These are phyloP conservation scores for Phylloporus rhodoxanthus DNA, from an alignment of 768 basidiomycete genomes.

Conservation along the genomic window DNA sequence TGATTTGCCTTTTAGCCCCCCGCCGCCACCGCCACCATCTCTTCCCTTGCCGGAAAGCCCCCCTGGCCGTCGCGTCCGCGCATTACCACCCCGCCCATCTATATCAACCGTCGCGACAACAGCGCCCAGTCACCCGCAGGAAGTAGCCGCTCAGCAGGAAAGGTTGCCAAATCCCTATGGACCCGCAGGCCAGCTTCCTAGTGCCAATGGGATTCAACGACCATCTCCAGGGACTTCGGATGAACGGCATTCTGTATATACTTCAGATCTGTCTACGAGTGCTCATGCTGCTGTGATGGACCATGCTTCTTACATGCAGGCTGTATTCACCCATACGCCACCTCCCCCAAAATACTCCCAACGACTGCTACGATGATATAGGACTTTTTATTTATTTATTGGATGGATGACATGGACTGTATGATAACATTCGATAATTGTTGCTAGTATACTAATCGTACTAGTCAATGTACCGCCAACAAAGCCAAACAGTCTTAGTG, in stretches of 20 bases:
- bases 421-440: background rate
- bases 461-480: constrained; percentile 19
- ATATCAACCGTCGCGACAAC: background rate
- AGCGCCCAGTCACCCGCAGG: background rate
- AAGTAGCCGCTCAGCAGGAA: background rate
- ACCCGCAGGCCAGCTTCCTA: background rate
- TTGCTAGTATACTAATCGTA: background rate
- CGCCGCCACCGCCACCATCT: constrained; percentile 9
- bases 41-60: constrained; percentile 7
- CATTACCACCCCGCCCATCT: constrained; percentile 27
- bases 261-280: constrained; percentile 21
- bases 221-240: constrained; percentile 13
- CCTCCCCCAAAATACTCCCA: constrained; percentile 3
- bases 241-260: constrained; percentile 11
- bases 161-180: constrained; percentile 6
- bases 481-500: constrained; percentile 24
- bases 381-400: background rate
- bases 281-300: constrained; percentile 28
- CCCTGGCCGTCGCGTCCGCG: constrained; percentile 19
- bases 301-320: constrained; percentile 23
- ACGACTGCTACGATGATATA: constrained; percentile 5
- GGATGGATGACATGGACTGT: background rate
- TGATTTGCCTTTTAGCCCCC: constrained; percentile 9
- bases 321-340: constrained; percentile 12
- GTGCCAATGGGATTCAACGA: background rate